Conservation (phyloP, 106 monocot species). For the Gastrodia elata region DNA sequence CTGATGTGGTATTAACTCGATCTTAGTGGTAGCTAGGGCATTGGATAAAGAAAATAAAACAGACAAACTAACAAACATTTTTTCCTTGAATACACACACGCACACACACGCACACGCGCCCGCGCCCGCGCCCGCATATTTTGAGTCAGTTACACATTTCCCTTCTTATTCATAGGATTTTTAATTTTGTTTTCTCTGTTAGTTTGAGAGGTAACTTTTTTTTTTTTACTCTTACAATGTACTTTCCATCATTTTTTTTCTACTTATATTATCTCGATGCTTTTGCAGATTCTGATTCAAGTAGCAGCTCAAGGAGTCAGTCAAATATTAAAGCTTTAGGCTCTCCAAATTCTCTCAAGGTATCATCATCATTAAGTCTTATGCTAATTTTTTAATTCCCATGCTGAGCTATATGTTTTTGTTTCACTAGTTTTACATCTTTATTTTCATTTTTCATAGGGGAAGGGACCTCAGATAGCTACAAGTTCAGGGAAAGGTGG, state of each 20-base stretch:
- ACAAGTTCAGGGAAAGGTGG: slow-evolving; percentile 3
- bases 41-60: too few species aligned
- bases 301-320: slow-evolving; percentile 1
- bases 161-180: too few species aligned
- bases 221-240: neutral
- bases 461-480: neutral
- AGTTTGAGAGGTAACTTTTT: neutral
- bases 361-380: neutral
- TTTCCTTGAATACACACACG: too few species aligned
- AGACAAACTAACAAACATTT: too few species aligned
- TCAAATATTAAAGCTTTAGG: neutral
- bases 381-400: neutral
- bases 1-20: too few species aligned
- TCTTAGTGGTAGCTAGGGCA: too few species aligned
- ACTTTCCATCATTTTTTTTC: neutral
- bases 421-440: neutral
- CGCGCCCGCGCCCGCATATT: too few species aligned
- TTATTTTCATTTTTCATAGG: neutral
- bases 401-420: neutral
- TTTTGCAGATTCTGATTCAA: slow-evolving; percentile 2
- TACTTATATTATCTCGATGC: neutral
- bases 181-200: neutral
- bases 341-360: slow-evolving; percentile 4
- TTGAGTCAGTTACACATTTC: too few species aligned
- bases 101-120: too few species aligned